phyloP scores from a whole-genome alignment of 2,329 filamentous ascomycete species.

The Xylaria sp. region DNA sequence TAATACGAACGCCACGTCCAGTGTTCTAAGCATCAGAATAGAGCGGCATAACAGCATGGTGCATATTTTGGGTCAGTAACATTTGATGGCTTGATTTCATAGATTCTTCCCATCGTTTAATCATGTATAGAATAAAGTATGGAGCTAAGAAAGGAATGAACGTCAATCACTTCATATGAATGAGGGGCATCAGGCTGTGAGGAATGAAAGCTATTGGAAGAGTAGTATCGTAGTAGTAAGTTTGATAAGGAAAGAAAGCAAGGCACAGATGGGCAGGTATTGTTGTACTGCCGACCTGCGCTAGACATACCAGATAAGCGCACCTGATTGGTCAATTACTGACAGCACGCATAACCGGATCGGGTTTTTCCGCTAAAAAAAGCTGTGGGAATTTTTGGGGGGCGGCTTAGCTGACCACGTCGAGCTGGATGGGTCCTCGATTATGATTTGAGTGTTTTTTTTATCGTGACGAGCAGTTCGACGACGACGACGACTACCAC shows the following conservation, averaged over 20 bases:
- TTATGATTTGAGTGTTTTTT: constrained; percentile 58
- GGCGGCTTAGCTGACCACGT: constrained; percentile 40
- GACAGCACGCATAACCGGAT: constrained; percentile 38
- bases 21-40: constrained; percentile 19
- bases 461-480: constrained; percentile 43
- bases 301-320: background rate
- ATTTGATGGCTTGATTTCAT: constrained; percentile 20
- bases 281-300: too few relatives aligned
- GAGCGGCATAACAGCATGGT: constrained; percentile 16
- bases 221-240: background rate
- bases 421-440: constrained; percentile 19
- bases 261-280: background rate
- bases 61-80: constrained; percentile 24
- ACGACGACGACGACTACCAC: constrained; percentile 34
- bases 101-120: constrained; percentile 21
- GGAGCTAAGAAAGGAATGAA: constrained; percentile 25
- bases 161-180: background rate
- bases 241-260: background rate
- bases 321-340: constrained; percentile 34
- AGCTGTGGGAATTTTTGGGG: constrained; percentile 41
- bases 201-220: background rate
- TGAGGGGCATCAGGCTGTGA: background rate
- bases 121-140: constrained; percentile 31
- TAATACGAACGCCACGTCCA: constrained; percentile 5
- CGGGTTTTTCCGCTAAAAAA: constrained; percentile 48